phyloP scores from a whole-genome alignment of 2,329 filamentous ascomycete genomes.

The Claviceps africana region DNA sequence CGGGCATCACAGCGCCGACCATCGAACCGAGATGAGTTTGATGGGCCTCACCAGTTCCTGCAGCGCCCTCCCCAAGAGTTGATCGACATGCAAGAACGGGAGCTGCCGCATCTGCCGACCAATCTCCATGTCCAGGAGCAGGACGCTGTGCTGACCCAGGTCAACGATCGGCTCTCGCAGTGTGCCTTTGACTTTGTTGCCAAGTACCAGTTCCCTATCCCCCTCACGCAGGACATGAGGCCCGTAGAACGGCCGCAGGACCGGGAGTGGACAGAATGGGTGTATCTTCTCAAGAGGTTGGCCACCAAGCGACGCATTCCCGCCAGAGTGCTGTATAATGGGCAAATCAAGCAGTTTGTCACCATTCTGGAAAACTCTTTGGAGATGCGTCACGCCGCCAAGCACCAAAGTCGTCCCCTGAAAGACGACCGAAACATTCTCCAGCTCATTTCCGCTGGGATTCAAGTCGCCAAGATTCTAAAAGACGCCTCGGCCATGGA shows the following conservation, averaged over 20 bases:
- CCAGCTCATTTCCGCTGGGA: constrained; percentile 74
- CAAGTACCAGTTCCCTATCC: constrained; percentile 82
- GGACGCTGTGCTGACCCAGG: constrained; percentile 63
- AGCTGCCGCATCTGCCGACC: constrained; percentile 69
- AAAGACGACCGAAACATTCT: constrained; percentile 84
- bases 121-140: constrained; percentile 75
- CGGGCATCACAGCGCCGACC: constrained; percentile 49
- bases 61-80: constrained; percentile 57
- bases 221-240: constrained; percentile 68
- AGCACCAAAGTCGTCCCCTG: constrained; percentile 66
- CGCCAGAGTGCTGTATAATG: constrained; percentile 70
- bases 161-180: constrained; percentile 73
- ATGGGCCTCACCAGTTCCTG: constrained; percentile 72
- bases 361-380: constrained; percentile 79
- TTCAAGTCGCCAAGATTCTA: constrained; percentile 76
- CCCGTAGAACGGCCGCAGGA: constrained; percentile 61
- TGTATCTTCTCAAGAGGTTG: constrained; percentile 70
- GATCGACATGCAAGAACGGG: constrained; percentile 62
- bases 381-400: constrained; percentile 75
- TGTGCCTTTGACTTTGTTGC: constrained; percentile 85
- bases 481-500: constrained; percentile 77
- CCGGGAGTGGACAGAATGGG: constrained; percentile 86
- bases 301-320: constrained; percentile 79
- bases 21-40: constrained; percentile 78
- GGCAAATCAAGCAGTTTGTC: constrained; percentile 83